Base-by-base conservation (phyloP, 2,329 filamentous ascomycete genomes). In the Fusarium sp. region DNA sequence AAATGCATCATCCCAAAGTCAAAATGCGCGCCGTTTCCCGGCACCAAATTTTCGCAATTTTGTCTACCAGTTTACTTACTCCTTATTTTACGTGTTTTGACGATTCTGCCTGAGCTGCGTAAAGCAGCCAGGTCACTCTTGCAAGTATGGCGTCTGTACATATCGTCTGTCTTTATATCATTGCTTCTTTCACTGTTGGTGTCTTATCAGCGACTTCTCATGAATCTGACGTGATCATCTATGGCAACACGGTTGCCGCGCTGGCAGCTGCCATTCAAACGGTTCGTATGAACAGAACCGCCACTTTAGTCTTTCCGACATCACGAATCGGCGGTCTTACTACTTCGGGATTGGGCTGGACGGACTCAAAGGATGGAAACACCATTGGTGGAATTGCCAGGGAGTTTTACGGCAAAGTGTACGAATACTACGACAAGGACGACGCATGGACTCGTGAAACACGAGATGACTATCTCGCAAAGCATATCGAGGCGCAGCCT, bases 241-340 rank as follows among this genome's bases (percentile, higher is more conserved):
- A 75, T 15, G 73, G 73, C 11, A 75, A 75, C 30, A 75, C 73
- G 5, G 73, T 75, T 9, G 73, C 73, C 19, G 73, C 69, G 2
- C 21, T 75, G 10, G 60, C 72, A 19, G 73, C 73, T 13, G 73
- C 73, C 9, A 61, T 75, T 5, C 73, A 75, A 23, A 73, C 72
- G 2, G 43, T 49, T 15, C 72, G 72, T 5, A 75, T 74, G 72
- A 67, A 74, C 19, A 75, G 54, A 32, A 70, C 69, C 2, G 72
- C 68, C 3, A 57, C 72, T 2, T 32, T 74, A 7, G 37, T 74
- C 13, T 70, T 70, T 19, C 72, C 65, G 5, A 70, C 69, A 25
- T 35, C 44, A 6, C 61, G 42, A 32, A 59, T 74, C 8, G 72
- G 72, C 13, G 73, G 73, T 13, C 60, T 75, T 11, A 75, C 73